phyloP scores from a whole-genome alignment of 1,284 basidiomycete species.

The Boletus mariae region DNA sequence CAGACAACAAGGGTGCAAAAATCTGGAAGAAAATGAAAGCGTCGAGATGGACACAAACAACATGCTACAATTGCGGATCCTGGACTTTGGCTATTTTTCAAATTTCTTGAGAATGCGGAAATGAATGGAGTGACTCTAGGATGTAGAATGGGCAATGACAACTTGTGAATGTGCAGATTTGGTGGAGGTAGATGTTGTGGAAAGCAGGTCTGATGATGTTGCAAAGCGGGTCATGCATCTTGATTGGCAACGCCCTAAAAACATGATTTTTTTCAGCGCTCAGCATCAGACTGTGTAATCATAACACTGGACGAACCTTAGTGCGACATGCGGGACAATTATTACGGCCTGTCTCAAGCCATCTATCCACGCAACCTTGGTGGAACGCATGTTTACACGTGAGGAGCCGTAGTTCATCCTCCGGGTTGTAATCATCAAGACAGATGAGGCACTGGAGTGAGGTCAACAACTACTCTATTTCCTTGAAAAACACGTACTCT shows the following conservation, averaged over 20 bases:
- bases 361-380: constrained; percentile 79
- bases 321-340: constrained; percentile 88
- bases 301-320: constrained; percentile 41
- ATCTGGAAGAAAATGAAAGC: constrained; percentile 2
- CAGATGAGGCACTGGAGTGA: constrained; percentile 69
- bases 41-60: constrained; percentile 14
- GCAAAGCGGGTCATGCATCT: constrained; percentile 9
- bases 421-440: constrained; percentile 72
- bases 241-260: constrained; percentile 28
- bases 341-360: constrained; percentile 82
- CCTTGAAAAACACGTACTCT: constrained; percentile 45
- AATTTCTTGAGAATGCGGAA: constrained; percentile 12
- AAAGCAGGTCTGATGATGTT: constrained; percentile 2
- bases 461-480: background rate
- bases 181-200: constrained; percentile 9
- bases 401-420: constrained; percentile 77
- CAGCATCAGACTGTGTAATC: background rate
- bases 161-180: constrained; percentile 2
- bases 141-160: constrained; percentile 4
- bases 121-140: constrained; percentile 15
- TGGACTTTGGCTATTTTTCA: constrained; percentile 12
- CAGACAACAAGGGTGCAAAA: constrained; percentile 11
- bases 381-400: constrained; percentile 85
- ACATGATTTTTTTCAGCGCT: background rate
- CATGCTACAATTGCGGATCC: constrained; percentile 27